Evolutionary conservation across 129 eudicot species (phyloP).

Genomic region (Cynara cardunculus): DNA sequence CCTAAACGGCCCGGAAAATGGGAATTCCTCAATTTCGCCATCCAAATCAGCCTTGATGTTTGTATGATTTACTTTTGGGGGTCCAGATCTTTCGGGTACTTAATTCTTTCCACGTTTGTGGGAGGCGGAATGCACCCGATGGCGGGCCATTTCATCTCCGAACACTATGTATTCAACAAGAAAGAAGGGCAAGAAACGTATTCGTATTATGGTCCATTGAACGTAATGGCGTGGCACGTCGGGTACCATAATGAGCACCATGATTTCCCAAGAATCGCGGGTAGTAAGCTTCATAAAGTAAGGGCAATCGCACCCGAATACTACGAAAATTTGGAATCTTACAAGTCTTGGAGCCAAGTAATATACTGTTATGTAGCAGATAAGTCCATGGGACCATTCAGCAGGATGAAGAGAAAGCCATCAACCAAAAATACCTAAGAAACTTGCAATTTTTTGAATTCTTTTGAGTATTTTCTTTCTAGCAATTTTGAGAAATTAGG

Average conservation of each 20-base stretch:
- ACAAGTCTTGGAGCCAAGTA: slow-evolving; percentile 89
- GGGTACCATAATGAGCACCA: slow-evolving; percentile 95
- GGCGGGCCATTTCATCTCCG: slow-evolving; percentile 86
- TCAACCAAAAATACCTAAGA: slow-evolving; percentile 36
- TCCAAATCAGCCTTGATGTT: slow-evolving; percentile 60
- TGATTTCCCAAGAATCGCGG: slow-evolving; percentile 81
- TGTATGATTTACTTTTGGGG: slow-evolving; percentile 58
- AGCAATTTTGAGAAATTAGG: not conserved
- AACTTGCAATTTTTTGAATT: not conserved
- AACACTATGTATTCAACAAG: slow-evolving; percentile 66
- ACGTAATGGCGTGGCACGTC: slow-evolving; percentile 71
- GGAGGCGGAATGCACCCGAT: slow-evolving; percentile 76
- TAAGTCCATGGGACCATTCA: slow-evolving; percentile 60
- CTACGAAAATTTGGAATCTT: slow-evolving; percentile 56
- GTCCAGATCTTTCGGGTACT: slow-evolving; percentile 59
- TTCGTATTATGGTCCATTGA: slow-evolving; percentile 79
- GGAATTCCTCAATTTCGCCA: slow-evolving; percentile 60
- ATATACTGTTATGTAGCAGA: slow-evolving; percentile 70
- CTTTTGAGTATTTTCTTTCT: not conserved
- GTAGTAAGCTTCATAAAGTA: slow-evolving; percentile 71
- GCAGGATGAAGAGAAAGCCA: slow-evolving; percentile 75
- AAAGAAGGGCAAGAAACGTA: slow-evolving; percentile 62
- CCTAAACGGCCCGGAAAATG: slow-evolving; percentile 82
- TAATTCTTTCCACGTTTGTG: slow-evolving; percentile 68
- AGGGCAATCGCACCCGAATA: slow-evolving; percentile 85